phyloP scores from a whole-genome alignment of 148 eudicot species.

The Nyssa sinensis region DNA sequence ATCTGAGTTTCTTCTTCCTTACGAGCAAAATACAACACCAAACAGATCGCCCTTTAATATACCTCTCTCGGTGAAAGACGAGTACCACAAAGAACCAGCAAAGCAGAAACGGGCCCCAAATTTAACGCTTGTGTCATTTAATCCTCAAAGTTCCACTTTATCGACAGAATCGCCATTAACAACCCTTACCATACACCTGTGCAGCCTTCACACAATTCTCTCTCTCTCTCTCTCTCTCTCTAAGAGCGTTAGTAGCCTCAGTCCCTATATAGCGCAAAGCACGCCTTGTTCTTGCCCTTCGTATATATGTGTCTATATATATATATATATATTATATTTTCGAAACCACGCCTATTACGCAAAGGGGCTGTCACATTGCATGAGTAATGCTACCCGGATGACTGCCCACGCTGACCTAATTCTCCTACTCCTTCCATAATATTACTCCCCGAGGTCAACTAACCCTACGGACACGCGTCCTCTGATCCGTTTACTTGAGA shows the following conservation, averaged over 20 bases:
- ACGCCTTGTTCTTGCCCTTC: too few species aligned
- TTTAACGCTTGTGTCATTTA: too few species aligned
- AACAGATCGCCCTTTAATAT: background rate
- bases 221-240: too few species aligned
- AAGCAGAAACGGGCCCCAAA: too few species aligned
- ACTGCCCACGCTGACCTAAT: conserved; percentile 17
- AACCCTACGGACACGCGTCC: background rate
- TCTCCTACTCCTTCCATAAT: background rate
- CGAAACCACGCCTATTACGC: conserved; percentile 16
- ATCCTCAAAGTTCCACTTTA: too few species aligned
- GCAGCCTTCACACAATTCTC: background rate
- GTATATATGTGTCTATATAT: too few species aligned
- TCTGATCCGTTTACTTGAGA: too few species aligned
- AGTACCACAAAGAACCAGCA: too few species aligned
- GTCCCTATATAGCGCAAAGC: too few species aligned
- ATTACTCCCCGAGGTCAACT: background rate
- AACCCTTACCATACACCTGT: conserved; percentile 5
- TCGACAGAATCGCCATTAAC: conserved; percentile 13
- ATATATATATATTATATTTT: background rate
- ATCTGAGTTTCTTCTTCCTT: too few species aligned
- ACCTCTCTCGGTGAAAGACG: too few species aligned
- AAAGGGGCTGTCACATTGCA: conserved; percentile 25
- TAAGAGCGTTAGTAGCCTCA: too few species aligned
- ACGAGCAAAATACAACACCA: background rate
- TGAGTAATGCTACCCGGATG: conserved; percentile 22